Base-by-base conservation (phyloP, 208 protist species). In the Crithidia thermophila region DNA sequence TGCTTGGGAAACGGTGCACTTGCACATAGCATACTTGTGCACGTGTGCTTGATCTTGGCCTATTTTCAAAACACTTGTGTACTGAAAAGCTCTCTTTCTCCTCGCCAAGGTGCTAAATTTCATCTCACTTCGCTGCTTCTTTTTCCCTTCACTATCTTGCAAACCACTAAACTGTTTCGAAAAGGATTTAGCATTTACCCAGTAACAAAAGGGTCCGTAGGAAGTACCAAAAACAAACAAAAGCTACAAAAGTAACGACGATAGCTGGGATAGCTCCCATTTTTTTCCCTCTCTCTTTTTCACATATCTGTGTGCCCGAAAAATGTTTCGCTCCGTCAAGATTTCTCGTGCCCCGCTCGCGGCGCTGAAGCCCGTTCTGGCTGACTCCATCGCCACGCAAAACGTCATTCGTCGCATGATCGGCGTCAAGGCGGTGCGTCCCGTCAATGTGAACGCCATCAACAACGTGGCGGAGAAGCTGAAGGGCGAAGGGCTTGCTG, bases 391-490 rank as follows among this genome's bases (percentile, higher is more conserved):
- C 52, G 67, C 75, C 10, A 72, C 75, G 18, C 69, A 91, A 40
- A 79, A 72, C 27, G 40, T 55, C 46, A 77, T 89, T 31, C 82
- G 74, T 27, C 90, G 87, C 50, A 73, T 93, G 57, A 67, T 93
- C 40, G 90, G 90, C 39, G 36, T 83, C 34, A 43, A 52, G 43
- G 56, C 73, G 1, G 70, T 56, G 14, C 85, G 69, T 36, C 34
- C 50, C 20, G 33, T 57, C 0, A 88, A 95, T 60, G 63, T 81
- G 52, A 82, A 49, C 57, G 81, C 75, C 8, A 78, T 93, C 31
- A 81, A 94, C 76, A 84, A 77, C 39, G 59, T 90, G 33, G 66
- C 81, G 25, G 82, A 88, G 49, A 95, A 94, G 72, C 82, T 84
- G 30, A 90, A 90, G 20, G 87, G 87, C 20, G 70, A 88, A 27